Conservation (phyloP, 306 rosid genomes). For the Prunus mongolica region DNA sequence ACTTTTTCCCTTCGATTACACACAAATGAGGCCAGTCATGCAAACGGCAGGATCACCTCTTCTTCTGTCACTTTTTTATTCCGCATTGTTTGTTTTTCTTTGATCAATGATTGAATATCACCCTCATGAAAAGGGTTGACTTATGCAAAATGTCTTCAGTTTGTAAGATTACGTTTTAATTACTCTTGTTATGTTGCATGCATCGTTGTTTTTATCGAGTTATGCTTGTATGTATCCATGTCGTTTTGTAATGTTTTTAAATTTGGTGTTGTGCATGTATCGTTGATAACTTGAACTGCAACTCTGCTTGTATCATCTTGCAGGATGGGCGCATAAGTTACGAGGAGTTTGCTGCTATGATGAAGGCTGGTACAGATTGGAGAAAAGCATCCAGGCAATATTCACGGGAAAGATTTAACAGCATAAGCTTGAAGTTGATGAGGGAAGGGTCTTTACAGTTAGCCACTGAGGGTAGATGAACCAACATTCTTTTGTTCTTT, state of each 20-base stretch:
- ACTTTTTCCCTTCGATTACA: too few relatives aligned
- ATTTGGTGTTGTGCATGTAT: background rate
- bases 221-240: background rate
- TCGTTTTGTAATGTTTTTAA: too few relatives aligned
- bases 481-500: constrained; percentile 1
- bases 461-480: constrained; percentile 44
- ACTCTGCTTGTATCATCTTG: constrained; percentile 5
- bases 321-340: constrained; percentile 92
- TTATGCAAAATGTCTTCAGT: background rate
- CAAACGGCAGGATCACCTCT: background rate
- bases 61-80: background rate
- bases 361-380: constrained; percentile 97
- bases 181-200: background rate
- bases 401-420: constrained; percentile 59
- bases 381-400: constrained; percentile 77
- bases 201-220: background rate
- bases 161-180: background rate
- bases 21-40: background rate
- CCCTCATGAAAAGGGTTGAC: background rate
- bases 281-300: background rate
- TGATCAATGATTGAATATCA: background rate
- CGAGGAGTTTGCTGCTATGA: constrained; percentile 82
- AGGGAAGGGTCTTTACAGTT: constrained; percentile 50
- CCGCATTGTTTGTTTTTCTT: background rate
- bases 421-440: constrained; percentile 54